Percentiles rank a stretch among this genome's conserved stretches.
These are phyloP conservation scores for Globisporangium lucens DNA, from an alignment of 352 stramenopile genomes.

Conservation along the genomic window DNA sequence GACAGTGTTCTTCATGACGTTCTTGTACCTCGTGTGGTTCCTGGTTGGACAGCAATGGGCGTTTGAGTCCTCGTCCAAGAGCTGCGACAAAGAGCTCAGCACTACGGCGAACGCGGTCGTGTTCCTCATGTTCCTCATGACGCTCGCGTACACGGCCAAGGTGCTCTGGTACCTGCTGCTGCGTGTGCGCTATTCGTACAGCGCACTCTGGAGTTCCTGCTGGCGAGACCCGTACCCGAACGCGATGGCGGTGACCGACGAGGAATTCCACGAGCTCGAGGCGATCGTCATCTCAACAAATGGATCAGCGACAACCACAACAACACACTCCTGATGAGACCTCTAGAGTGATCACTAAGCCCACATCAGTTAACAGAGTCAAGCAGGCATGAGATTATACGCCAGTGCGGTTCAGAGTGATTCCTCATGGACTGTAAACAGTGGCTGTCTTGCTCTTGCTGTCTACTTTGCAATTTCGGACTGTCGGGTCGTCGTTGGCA, in stretches of 20 bases:
- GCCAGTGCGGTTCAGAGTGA: constrained; percentile 1
- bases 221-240: constrained; percentile 31
- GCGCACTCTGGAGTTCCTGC: constrained; percentile 29
- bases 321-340: not conserved
- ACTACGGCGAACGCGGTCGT: constrained; percentile 28
- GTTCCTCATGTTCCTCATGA: constrained; percentile 29
- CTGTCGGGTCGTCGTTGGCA: not conserved
- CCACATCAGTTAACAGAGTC: not conserved
- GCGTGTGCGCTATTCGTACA: constrained; percentile 31
- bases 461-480: not conserved
- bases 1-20: constrained; percentile 17
- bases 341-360: not conserved
- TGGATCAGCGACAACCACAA: not conserved
- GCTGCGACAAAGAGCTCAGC: constrained; percentile 34
- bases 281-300: constrained; percentile 12
- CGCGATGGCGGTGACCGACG: constrained; percentile 22
- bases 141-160: constrained; percentile 33
- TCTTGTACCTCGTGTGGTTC: constrained; percentile 29
- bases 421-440: not conserved
- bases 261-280: constrained; percentile 24
- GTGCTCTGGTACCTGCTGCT: constrained; percentile 39
- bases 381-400: not conserved
- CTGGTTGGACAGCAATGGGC: constrained; percentile 33
- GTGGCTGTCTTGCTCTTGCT: not conserved
- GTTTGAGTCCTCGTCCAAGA: constrained; percentile 28